Conservation (phyloP, 2,329 filamentous ascomycete genomes). For the Pestalotiopsis sp. region DNA sequence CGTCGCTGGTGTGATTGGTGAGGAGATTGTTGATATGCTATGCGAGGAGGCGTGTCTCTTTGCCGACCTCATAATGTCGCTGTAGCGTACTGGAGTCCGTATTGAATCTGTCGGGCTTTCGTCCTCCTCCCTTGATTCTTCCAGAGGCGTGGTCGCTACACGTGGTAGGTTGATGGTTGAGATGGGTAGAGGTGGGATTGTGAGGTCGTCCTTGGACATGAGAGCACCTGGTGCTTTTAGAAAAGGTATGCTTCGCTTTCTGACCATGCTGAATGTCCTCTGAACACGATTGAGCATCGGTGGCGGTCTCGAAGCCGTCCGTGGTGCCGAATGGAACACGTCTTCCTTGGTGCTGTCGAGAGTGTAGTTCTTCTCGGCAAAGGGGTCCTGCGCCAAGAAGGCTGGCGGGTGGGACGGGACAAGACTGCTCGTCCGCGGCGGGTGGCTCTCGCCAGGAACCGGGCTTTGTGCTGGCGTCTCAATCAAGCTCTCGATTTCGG, state of each 20-base stretch:
- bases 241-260: conserved; percentile 55
- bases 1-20: conserved; percentile 19
- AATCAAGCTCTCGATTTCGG: conserved; percentile 13
- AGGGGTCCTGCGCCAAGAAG: conserved; percentile 59
- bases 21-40: conserved; percentile 25
- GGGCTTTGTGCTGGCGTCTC: conserved; percentile 20
- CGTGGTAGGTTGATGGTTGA: conserved; percentile 30
- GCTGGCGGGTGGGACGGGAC: conserved; percentile 35
- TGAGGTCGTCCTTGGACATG: conserved; percentile 35
- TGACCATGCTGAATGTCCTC: conserved; percentile 54
- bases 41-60: conserved; percentile 39
- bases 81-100: conserved; percentile 44
- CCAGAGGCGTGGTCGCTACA: conserved; percentile 8
- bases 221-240: conserved; percentile 35
- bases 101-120: background rate
- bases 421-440: conserved; percentile 46
- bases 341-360: conserved; percentile 27
- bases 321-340: conserved; percentile 27
- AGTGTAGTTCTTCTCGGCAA: conserved; percentile 41
- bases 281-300: conserved; percentile 49
- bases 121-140: conserved; percentile 19
- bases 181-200: conserved; percentile 25
- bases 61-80: conserved; percentile 46
- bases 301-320: conserved; percentile 42
- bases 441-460: conserved; percentile 30